Evolutionary conservation across 805 yeast species (phyloP).

Genomic region (Wickerhamiella hasegawae): DNA sequence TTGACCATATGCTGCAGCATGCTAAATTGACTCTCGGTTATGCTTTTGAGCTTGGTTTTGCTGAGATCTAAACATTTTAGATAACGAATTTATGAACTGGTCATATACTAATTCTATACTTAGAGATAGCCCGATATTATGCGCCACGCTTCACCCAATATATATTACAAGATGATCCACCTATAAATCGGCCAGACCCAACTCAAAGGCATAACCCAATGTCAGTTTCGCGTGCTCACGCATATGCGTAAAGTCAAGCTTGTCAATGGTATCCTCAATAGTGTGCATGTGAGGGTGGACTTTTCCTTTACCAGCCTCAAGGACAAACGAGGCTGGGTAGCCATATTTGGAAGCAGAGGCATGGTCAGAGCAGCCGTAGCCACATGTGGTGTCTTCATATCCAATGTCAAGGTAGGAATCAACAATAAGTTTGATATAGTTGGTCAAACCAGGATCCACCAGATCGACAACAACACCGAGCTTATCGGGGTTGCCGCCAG

Average conservation of each 20-base stretch:
- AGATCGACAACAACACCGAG: slow-evolving; percentile 72
- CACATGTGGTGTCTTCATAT: slow-evolving; percentile 62
- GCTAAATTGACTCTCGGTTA: slow-evolving; percentile 61
- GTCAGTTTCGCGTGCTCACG: slow-evolving; percentile 67
- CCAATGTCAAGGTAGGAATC: slow-evolving; percentile 49
- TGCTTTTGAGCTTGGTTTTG: slow-evolving; percentile 59
- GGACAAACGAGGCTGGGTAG: slow-evolving; percentile 67
- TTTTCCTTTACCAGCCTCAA: slow-evolving; percentile 55
- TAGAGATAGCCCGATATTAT: too few species aligned
- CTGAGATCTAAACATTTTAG: too few species aligned
- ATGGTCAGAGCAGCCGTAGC: slow-evolving; percentile 90
- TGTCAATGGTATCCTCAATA: slow-evolving; percentile 63
- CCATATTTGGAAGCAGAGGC: slow-evolving; percentile 74
- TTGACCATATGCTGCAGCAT: slow-evolving; percentile 68
- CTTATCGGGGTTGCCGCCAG: slow-evolving; percentile 38
- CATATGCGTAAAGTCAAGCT: slow-evolving; percentile 64
- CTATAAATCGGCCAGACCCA: slow-evolving; percentile 25
- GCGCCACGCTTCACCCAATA: too few species aligned
- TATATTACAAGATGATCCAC: too few species aligned
- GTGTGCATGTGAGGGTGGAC: slow-evolving; percentile 63
- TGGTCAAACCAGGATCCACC: slow-evolving; percentile 37
- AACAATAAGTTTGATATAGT: slow-evolving; percentile 46
- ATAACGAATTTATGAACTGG: too few species aligned
- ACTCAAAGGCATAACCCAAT: slow-evolving; percentile 56
- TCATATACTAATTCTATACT: too few species aligned